Evolutionary conservation across 2,329 filamentous ascomycete genomes (phyloP), one percentile per base, ranked within the genome.

Genomic region (Penicillium corylophilum): DNA sequence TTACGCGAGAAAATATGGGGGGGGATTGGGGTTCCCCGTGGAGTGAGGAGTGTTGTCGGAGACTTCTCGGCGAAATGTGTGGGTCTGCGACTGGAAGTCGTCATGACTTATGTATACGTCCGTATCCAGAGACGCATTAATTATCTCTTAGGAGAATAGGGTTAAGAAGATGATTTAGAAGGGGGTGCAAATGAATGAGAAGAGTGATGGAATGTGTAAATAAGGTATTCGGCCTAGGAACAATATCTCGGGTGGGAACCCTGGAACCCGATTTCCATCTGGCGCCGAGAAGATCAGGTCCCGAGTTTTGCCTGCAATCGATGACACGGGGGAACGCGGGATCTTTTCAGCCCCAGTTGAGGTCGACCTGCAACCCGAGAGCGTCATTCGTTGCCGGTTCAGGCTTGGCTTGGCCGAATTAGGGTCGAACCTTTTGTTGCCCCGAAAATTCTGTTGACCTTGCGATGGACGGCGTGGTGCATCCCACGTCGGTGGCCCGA

Each of bases 1-100:
- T 44, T 23, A 31, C 13, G n/a, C 24, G 26, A n/a, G 16, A 24
- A 16, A 38, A 42, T 13, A n/a, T 7, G 23, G 23, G 20, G 8
- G 7, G 24, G 4, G 40, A 49, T 44, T 49, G 40, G 47, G 45
- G 47, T 50, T 53, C 57, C 60, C 54, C 58, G 47, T 54, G 58
- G 58, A 60, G 61, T 51, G 39, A 44, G 41, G 50, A 49, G 44
- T 33, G 9, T 28, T 23, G 28, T 51, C 59, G 59, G 59, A 16
- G 52, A 54, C 38, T 53, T 44, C 15, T 63, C 59, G 60, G 57
- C 31, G 55, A 61, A 61, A 55, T 45, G 18, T 12, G 26, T 28
- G 26, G 26, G 26, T 28, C 24, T 10, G 26, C 8, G 13, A 36
- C 13, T 8, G 16, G 9, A 13, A 36, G 33, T 2, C 15, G 16